A percentile compares a stretch with the other conserved stretches of the same genome.
These are phyloP conservation scores for Musa beccarii DNA, from an alignment of 176 grass and related monocot species.

Conservation along the genomic window DNA sequence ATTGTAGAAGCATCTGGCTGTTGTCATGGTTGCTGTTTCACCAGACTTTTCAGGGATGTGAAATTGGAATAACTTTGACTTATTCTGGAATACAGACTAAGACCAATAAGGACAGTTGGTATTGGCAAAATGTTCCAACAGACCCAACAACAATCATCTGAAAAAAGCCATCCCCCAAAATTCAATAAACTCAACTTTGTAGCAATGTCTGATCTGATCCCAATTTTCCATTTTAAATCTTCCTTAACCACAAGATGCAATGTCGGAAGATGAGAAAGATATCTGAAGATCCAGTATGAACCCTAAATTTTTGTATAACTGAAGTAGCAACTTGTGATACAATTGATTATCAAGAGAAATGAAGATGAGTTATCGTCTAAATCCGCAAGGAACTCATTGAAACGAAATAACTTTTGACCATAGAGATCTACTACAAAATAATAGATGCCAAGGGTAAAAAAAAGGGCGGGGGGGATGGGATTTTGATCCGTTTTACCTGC, in stretches of 20 bases:
- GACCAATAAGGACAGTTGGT: neutral
- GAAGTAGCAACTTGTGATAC: neutral
- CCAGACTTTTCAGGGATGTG: neutral
- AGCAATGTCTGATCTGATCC: no score
- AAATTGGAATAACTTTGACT: neutral
- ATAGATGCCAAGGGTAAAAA: neutral
- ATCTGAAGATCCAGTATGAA: neutral
- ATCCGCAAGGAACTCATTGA: neutral
- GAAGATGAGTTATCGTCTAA: neutral
- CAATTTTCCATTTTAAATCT: no score
- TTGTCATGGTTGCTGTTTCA: neutral
- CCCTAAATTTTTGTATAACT: neutral
- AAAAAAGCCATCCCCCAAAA: neutral
- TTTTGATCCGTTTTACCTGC: conserved; percentile 6
- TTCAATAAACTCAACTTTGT: neutral
- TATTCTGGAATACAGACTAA: neutral
- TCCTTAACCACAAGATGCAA: neutral
- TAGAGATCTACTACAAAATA: neutral
- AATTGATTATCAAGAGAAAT: no score
- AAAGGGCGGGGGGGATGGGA: neutral
- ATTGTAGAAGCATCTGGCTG: neutral
- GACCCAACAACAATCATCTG: neutral
- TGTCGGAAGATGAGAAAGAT: neutral
- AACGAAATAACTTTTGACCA: neutral
- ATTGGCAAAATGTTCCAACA: neutral